Percentiles rank a stretch among this genome's conserved stretches.
These are phyloP conservation scores for Zasmidium cellare DNA, from an alignment of 2,329 filamentous ascomycete genomes.

Conservation along the genomic window DNA sequence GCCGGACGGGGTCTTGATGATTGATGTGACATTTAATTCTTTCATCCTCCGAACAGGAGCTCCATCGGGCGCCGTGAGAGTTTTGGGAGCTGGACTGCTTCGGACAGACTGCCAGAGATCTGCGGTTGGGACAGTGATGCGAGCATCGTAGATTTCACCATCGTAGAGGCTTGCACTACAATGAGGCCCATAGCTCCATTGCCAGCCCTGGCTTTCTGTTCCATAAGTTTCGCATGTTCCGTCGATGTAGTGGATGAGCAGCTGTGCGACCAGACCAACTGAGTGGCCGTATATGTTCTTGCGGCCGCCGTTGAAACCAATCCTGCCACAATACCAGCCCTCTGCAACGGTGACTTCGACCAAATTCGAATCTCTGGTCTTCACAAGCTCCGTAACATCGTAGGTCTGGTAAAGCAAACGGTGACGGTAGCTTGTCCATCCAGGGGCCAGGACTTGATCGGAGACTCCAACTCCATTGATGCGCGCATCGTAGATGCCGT, in stretches of 20 bases:
- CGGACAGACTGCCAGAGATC: constrained; percentile 27
- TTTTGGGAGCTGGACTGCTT: constrained; percentile 31
- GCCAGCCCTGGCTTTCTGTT: constrained; percentile 45
- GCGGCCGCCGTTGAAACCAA: constrained; percentile 35
- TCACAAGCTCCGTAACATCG: constrained; percentile 49
- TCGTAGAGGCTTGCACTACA: constrained; percentile 51
- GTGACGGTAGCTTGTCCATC: constrained; percentile 54
- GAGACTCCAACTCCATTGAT: constrained; percentile 48
- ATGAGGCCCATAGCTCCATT: constrained; percentile 36
- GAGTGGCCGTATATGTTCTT: constrained; percentile 44
- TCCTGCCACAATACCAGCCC: constrained; percentile 51
- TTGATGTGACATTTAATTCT: constrained; percentile 28
- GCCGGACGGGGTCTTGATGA: constrained; percentile 41
- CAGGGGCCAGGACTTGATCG: constrained; percentile 45
- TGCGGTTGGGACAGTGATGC: constrained; percentile 31
- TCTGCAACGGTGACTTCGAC: constrained; percentile 50
- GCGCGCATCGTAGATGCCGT: constrained; percentile 7
- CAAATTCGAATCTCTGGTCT: no score
- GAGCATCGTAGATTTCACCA: constrained; percentile 53
- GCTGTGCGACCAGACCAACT: constrained; percentile 41
- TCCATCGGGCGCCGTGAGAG: constrained; percentile 43
- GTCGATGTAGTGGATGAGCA: constrained; percentile 39
- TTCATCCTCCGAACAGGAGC: constrained; percentile 47
- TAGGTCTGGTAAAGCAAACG: constrained; percentile 56
- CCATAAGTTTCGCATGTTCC: constrained; percentile 32